Evolutionary conservation across 2,329 filamentous ascomycete species (phyloP).

Genomic region (Claviceps monticola): DNA sequence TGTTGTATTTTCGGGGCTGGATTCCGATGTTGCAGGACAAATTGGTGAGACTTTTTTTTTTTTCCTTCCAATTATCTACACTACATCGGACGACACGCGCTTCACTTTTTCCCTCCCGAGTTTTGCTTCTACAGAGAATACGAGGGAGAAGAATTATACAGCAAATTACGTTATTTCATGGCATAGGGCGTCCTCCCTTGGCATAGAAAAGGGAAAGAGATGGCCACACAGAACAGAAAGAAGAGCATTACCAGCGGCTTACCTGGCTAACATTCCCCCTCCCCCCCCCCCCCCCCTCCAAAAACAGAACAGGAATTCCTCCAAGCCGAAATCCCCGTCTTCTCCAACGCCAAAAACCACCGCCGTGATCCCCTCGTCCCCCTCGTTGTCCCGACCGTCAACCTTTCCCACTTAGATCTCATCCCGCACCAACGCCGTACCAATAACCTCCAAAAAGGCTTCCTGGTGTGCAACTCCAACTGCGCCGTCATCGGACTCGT

Average conservation of each 20-base stretch:
- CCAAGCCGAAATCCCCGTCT: slow-evolving; percentile 75
- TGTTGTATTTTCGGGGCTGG: slow-evolving; percentile 82
- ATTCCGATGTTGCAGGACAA: slow-evolving; percentile 83
- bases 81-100: too few species aligned
- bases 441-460: slow-evolving; percentile 64
- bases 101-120: too few species aligned
- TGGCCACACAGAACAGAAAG: too few species aligned
- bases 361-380: slow-evolving; percentile 80
- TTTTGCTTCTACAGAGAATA: too few species aligned
- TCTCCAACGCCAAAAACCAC: slow-evolving; percentile 98
- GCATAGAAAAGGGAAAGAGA: too few species aligned
- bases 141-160: too few species aligned
- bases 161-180: too few species aligned
- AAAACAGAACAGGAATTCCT: slow-evolving; percentile 74
- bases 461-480: slow-evolving; percentile 95
- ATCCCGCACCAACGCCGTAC: slow-evolving; percentile 77
- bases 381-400: slow-evolving; percentile 89
- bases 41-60: slow-evolving; percentile 44
- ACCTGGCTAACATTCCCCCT: not conserved
- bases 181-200: too few species aligned
- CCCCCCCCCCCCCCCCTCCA: too few species aligned
- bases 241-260: not conserved
- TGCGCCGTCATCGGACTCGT: slow-evolving; percentile 95
- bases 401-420: slow-evolving; percentile 72
- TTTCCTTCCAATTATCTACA: not conserved